Base-by-base conservation (phyloP, 345 rosid species). In the Corchorus olitorius region DNA sequence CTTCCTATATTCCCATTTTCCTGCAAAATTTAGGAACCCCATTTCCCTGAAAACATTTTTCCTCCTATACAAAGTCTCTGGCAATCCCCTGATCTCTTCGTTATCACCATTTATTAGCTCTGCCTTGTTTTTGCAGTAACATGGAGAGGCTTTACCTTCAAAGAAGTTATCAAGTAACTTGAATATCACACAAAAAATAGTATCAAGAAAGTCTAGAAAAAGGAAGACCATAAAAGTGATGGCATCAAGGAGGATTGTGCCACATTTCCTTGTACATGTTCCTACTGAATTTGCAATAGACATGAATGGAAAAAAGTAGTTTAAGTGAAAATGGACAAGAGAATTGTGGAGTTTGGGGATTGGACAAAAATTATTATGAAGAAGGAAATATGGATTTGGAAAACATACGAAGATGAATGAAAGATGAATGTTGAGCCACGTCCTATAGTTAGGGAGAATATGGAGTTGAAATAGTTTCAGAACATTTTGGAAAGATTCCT, bases 31-130 rank as follows among this genome's bases (percentile, higher is more conserved):
- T 68, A 79, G 78, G 72, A 83, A 75, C 65, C 88, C 81, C 78
- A 82, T 78, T 65, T 82, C 77, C 78, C 92, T 78, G 75, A 89
- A 86, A 69, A 80, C 56, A 65, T 89, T 90, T 46, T 72, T 79
- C 84, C 98, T 89, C 58, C 80, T 80, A 74, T 75, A 82, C 75
- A 93, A 82, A 78, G 89, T 93, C 82, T 83, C 90, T 6, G 95
- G 88, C 67, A 86, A 62, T 74, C 84, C 83, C 20, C 22, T 39
- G 43, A 39, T 65, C 63, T 82, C 83, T 19, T 68, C 84, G 7
- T 64, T 81, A 50, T 45, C 62, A 8, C 56, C 46, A 60, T 39
- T 43, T 11, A 45, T 43, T 11, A 45, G 2, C 46, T 52, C 3
- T 50, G 56, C 77, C 60, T 68, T 83, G 22, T 48, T 65, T 1